Conservation (phyloP, 23 red algal genomes). For the Gracilaria caudata region DNA sequence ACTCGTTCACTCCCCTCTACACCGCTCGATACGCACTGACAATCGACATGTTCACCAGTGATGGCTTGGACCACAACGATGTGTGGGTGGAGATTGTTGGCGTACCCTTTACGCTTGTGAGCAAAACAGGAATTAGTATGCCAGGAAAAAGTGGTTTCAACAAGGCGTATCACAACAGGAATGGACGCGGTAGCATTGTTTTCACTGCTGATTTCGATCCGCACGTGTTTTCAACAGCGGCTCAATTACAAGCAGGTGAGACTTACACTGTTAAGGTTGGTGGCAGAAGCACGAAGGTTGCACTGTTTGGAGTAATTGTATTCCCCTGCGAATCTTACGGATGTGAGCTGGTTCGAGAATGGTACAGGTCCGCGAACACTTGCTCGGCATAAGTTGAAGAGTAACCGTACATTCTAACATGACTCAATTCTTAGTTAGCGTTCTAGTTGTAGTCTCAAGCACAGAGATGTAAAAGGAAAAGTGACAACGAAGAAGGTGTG, state of each 20-base stretch:
- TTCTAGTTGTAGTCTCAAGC: too few species aligned
- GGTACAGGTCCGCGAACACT: background rate
- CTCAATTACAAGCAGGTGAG: conserved; percentile 16
- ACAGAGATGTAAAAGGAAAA: too few species aligned
- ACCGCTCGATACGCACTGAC: conserved; percentile 25
- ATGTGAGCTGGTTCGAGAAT: background rate
- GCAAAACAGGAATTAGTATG: background rate
- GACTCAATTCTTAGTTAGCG: too few species aligned
- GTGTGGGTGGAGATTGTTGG: conserved; percentile 28
- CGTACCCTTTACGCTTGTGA: conserved; percentile 32
- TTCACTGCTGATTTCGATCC: conserved; percentile 29
- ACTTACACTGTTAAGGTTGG: conserved; percentile 23
- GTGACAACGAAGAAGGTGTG: too few species aligned
- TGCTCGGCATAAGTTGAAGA: background rate
- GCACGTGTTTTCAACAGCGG: conserved; percentile 29
- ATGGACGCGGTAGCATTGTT: conserved; percentile 18
- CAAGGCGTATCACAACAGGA: conserved; percentile 63
- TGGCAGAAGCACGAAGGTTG: conserved; percentile 46
- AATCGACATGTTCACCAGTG: conserved; percentile 33
- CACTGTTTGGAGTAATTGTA: conserved; percentile 16
- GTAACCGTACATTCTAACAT: background rate
- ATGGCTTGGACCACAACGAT: conserved; percentile 47
- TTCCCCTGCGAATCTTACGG: conserved; percentile 28
- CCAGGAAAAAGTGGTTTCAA: background rate
- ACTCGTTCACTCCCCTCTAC: conserved; percentile 20